Evolutionary conservation across 1,284 basidiomycete genomes (phyloP), one percentile per base, ranked within the genome.

Genomic region (Cryptococcus jaspeensis): DNA sequence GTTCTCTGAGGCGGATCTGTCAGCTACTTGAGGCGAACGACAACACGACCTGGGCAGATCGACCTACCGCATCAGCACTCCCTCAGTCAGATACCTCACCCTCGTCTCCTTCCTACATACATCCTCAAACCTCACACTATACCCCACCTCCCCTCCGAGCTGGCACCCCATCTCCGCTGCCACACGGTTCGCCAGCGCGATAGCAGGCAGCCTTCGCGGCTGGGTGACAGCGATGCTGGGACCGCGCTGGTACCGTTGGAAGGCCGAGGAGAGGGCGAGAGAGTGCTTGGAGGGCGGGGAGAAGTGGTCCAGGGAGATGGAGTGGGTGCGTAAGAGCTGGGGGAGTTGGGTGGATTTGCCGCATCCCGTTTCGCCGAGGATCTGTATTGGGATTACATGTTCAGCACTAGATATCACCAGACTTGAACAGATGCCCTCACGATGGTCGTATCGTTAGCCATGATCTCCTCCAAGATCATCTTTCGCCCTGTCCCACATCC

Each of bases 331-430:
- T 25, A 98, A 80, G 69, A 94, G 92, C 75, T 95, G 90, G 0
- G 93, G 92, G 32, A 95, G 84, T 81, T 95, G 94, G 47, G 95
- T 99, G 0, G 95, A 97, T 80, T 99, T 99, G 60, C 95, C 95
- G 25, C 92, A 96, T 38, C 95, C 96, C 0, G 95, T 99, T 79
- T 99, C 95, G 52, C 94, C 95, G 16, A 99, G 81, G 23, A 99
- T 83, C 75, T 77, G 38, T 3, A 16, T 15, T 41, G 16, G 49
- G 40, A 35, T 18, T 37, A 38, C 12, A 11, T 8, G 18, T 2
- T 41, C 22, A 42, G 40, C 46, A 20, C 37, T n/a, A 35, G 25
- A 15, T 11, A 12, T 25, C 2, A 37, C 3, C 22, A 22, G 3
- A 38, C 36, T 15, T 3, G n/a, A 22, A 42, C 25, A 15, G 47